phyloP scores from a whole-genome alignment of 106 monocot species.

The Acanthochlamys bracteata region DNA sequence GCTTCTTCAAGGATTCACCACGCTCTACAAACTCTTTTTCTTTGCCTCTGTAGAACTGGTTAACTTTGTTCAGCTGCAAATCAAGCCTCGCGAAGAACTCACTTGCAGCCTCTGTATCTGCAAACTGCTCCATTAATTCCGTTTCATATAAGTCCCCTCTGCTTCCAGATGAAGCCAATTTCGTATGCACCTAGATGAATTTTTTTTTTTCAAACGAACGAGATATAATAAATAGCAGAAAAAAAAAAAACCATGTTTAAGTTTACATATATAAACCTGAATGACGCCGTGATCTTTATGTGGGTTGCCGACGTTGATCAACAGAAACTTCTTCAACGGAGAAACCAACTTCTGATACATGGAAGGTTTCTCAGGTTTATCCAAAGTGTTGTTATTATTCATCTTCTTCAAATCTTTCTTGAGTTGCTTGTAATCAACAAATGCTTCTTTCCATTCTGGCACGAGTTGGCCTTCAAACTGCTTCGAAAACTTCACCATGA shows the following conservation, averaged over 20 bases:
- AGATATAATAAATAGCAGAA: too few relatives aligned
- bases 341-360: conserved; percentile 31
- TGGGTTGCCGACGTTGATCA: conserved; percentile 21
- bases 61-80: conserved; percentile 89
- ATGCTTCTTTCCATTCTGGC: conserved; percentile 99
- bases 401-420: conserved; percentile 93
- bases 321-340: conserved; percentile 35
- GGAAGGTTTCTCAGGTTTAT: conserved; percentile 13
- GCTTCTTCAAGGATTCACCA: conserved; percentile 74
- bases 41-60: conserved; percentile 88
- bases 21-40: conserved; percentile 85
- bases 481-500: conserved; percentile 99
- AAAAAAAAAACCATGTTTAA: neutral
- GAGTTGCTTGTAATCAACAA: conserved; percentile 90
- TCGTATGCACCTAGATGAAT: conserved; percentile 63
- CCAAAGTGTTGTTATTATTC: conserved; percentile 12
- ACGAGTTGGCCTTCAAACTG: conserved; percentile 94
- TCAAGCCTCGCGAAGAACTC: conserved; percentile 85
- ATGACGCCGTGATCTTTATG: conserved; percentile 51
- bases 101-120: conserved; percentile 47
- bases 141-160: conserved; percentile 85
- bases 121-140: conserved; percentile 65
- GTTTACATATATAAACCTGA: conserved; percentile 33
- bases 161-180: conserved; percentile 64
- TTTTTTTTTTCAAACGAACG: too few relatives aligned